A percentile compares a stretch with the other conserved stretches of the same genome.
Evolutionary conservation across 2,329 filamentous ascomycete species (phyloP).

Genomic region (Pyrenophora tritici-repentis): DNA sequence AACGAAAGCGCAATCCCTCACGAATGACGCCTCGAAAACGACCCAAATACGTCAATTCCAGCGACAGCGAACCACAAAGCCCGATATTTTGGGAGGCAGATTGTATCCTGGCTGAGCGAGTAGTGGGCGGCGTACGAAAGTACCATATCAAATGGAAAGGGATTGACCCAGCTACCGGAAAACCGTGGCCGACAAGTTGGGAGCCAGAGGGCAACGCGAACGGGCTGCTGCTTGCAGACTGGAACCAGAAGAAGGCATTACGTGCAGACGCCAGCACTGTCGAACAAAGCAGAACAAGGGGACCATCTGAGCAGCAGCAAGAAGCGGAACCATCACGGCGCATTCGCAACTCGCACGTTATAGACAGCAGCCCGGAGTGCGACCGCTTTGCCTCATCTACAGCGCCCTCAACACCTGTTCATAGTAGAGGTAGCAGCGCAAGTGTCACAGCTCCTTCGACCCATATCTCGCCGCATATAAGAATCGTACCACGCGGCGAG

Average conservation of each 20-base stretch:
- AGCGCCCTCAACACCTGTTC: constrained; percentile 6
- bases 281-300: not conserved
- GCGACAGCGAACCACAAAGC: constrained; percentile 5
- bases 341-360: constrained; percentile 11
- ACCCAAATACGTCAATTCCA: constrained; percentile 17
- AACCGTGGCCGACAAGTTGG: constrained; percentile 59
- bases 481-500: constrained; percentile 15
- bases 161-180: constrained; percentile 54
- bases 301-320: not conserved
- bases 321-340: constrained; percentile 1
- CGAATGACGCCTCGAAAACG: constrained; percentile 25
- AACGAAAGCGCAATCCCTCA: constrained; percentile 26
- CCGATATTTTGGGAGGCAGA: constrained; percentile 14
- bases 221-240: constrained; percentile 42
- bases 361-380: constrained; percentile 25
- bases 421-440: not conserved
- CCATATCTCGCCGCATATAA: constrained; percentile 19
- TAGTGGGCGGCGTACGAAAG: constrained; percentile 28
- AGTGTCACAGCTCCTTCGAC: not conserved
- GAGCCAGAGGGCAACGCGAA: constrained; percentile 49
- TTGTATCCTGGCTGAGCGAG: constrained; percentile 23
- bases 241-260: constrained; percentile 15
- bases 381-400: not conserved
- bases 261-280: too few species aligned
- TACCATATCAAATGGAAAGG: constrained; percentile 65